These are phyloP conservation scores for Neonectria sp. DNA, from an alignment of 2,329 filamentous ascomycete species.

Conservation along the genomic window DNA sequence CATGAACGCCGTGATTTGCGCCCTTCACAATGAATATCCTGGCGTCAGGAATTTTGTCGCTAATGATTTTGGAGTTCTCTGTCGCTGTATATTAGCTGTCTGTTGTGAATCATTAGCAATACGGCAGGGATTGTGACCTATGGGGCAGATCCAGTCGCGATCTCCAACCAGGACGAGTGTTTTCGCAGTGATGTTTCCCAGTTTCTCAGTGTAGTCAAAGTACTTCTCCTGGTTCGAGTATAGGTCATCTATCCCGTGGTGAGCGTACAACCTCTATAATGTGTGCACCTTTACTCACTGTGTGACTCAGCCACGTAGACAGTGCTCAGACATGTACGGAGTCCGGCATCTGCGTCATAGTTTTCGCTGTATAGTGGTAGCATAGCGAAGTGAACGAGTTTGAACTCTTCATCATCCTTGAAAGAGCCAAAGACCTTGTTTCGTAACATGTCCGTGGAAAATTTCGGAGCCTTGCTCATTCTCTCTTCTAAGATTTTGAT, in stretches of 20 bases:
- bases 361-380: constrained; percentile 36
- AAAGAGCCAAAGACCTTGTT: constrained; percentile 39
- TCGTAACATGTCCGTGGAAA: constrained; percentile 33
- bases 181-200: constrained; percentile 24
- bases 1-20: constrained; percentile 38
- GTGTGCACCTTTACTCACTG: constrained; percentile 21
- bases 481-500: constrained; percentile 31
- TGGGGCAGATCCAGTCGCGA: constrained; percentile 37
- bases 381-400: constrained; percentile 39
- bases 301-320: constrained; percentile 40
- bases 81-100: neutral
- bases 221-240: constrained; percentile 37
- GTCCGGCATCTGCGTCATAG: constrained; percentile 31
- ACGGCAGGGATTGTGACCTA: neutral
- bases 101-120: neutral
- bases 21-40: constrained; percentile 33
- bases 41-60: constrained; percentile 20
- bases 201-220: constrained; percentile 33
- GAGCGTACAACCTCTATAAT: neutral
- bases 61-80: constrained; percentile 36
- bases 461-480: constrained; percentile 31
- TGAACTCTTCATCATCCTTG: constrained; percentile 31
- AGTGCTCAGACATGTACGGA: constrained; percentile 24
- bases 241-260: constrained; percentile 27
- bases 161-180: constrained; percentile 37